Evolutionary conservation across 768 basidiomycete species (phyloP).

Genomic region (Mycena haematopus): DNA sequence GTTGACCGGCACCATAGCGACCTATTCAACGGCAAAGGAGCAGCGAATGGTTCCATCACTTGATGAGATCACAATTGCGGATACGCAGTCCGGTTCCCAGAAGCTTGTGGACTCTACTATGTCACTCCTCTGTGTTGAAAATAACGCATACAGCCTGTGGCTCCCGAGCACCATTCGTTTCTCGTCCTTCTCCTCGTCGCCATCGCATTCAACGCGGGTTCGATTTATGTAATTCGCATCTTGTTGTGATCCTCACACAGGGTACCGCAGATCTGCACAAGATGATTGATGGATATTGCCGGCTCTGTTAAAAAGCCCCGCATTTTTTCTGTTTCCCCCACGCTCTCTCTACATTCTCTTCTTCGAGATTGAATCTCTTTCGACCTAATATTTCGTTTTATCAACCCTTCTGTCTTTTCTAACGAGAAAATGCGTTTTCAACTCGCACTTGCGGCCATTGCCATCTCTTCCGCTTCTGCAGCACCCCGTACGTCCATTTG

Average conservation of each 20-base stretch:
- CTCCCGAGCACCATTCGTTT: no score
- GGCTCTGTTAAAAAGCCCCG: background rate
- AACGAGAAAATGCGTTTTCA: conserved; percentile 27
- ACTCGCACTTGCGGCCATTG: conserved; percentile 15
- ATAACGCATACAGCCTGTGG: no score
- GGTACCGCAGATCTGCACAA: background rate
- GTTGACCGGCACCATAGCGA: no score
- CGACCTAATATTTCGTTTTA: conserved; percentile 4
- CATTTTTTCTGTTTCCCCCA: background rate
- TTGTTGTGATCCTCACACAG: background rate
- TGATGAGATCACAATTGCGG: no score
- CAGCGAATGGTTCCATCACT: no score
- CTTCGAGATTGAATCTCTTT: conserved; percentile 22
- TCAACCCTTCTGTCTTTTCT: background rate
- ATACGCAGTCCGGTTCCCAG: no score
- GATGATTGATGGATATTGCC: background rate
- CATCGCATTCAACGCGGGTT: no score
- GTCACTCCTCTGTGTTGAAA: no score
- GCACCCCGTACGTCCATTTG: conserved; percentile 3
- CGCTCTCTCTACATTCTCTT: background rate
- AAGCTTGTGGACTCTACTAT: no score
- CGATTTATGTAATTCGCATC: no score
- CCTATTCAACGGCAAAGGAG: no score
- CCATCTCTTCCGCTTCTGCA: conserved; percentile 20
- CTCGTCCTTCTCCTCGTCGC: no score